phyloP scores from a whole-genome alignment of 306 rosid genomes.

The Lablab purpureus region DNA sequence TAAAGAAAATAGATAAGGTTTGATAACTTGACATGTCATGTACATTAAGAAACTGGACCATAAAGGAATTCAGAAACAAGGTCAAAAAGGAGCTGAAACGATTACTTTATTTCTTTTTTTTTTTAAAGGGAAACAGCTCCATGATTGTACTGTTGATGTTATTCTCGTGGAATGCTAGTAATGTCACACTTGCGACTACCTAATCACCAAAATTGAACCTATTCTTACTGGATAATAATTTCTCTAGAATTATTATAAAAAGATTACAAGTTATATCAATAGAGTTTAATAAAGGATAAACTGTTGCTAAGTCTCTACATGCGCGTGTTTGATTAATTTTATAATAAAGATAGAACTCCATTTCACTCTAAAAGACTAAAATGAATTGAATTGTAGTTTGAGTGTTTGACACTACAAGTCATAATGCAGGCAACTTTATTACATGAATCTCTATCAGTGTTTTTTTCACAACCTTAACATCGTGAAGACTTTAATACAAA shows the following conservation, averaged over 20 bases:
- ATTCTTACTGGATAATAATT: conserved; percentile 23
- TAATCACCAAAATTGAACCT: too few relatives aligned
- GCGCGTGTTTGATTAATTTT: background rate
- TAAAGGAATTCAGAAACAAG: conserved; percentile 5
- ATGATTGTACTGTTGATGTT: background rate
- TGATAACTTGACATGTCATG: conserved; percentile 17
- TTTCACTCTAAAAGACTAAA: background rate
- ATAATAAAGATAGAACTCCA: background rate
- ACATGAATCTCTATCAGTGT: background rate
- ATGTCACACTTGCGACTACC: too few relatives aligned
- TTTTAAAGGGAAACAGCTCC: background rate
- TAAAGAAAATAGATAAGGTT: conserved; percentile 4
- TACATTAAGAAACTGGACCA: conserved; percentile 4
- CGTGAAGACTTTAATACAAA: background rate
- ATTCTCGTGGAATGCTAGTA: background rate
- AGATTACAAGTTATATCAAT: conserved; percentile 16
- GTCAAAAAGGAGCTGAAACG: conserved; percentile 26
- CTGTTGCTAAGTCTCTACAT: background rate
- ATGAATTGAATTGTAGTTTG: background rate
- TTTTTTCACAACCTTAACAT: conserved; percentile 4
- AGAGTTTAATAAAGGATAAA: conserved; percentile 18
- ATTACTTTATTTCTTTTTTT: background rate
- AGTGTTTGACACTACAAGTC: background rate
- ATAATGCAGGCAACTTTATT: background rate
- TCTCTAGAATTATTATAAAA: background rate